Evolutionary conservation across 352 stramenopile genomes (phyloP), one percentile per base, ranked within the genome.

Genomic region (Phytophthora crassamura): DNA sequence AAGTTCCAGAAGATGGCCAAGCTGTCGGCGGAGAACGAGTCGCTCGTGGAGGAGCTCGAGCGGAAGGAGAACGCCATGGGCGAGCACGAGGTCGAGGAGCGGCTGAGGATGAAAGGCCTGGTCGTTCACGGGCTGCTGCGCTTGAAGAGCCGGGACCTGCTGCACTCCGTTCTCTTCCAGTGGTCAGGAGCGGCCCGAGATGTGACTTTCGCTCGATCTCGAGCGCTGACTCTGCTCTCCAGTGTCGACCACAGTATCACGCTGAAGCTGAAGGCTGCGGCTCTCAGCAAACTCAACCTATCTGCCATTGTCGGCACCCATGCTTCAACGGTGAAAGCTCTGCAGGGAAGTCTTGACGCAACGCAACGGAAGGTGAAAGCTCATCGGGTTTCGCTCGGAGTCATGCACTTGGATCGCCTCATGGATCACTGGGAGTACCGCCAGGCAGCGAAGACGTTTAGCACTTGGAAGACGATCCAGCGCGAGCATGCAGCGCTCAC

Each of bases 1-100:
- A 89, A 88, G 33, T 88, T 89, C 57, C 80, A 89, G 45, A 85
- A 82, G 47, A 85, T 91, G 76, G 78, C 78, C 4, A 80, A 85
- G 33, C 40, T 91, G 14, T 80, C 79, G 4, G 69, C 77, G 1
- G 82, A 90, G 42, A 88, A 89, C 35, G 75, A 90, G 36, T 78
- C 74, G 0, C 65, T 90, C 7, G 62, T 80, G 41, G 68, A 87
- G 10, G 78, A 89, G 34, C 50, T 89, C 10, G 70, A 84, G 59
- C 70, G 72, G 10, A 80, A 75, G 34, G 74, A 87, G 15, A 61
- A 70, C 18, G 54, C 66, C 14, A 64, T 72, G 25, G 72, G 48
- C 1, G 72, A 86, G n/a, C 59, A 66, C 9, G 64, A 73, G 18
- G 53, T 64, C 9, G 58, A 74, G 12, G 60, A 74, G 18, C 52